Evolutionary conservation across 768 basidiomycete species (phyloP).

Genomic region (Podaxis sp.): DNA sequence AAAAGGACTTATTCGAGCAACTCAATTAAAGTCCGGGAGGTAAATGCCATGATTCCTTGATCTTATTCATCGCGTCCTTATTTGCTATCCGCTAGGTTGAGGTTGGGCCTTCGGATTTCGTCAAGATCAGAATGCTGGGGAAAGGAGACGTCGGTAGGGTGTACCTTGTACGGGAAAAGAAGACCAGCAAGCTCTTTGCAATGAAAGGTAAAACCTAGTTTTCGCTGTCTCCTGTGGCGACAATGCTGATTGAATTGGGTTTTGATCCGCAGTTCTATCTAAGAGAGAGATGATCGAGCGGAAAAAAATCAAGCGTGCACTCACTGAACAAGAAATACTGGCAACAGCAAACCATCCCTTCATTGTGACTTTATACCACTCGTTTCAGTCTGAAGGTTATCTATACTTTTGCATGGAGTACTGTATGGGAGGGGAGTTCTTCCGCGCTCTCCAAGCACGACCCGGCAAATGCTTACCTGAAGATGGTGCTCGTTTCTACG

Average conservation of each 20-base stretch:
- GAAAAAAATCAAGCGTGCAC: constrained; percentile 97
- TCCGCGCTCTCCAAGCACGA: constrained; percentile 92
- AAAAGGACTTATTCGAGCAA: constrained; percentile 96
- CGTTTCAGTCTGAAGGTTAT: constrained; percentile 97
- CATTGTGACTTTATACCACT: constrained; percentile 98
- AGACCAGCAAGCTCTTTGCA: constrained; percentile 91
- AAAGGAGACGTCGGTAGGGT: constrained; percentile 99
- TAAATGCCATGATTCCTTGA: constrained; percentile 29
- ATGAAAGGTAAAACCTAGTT: constrained; percentile 85
- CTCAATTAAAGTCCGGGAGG: constrained; percentile 91
- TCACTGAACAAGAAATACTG: constrained; percentile 98
- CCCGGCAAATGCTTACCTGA: constrained; percentile 97
- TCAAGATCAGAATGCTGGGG: constrained; percentile 97
- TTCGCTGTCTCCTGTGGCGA: constrained; percentile 29
- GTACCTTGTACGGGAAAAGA: constrained; percentile 98
- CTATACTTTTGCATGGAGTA: constrained; percentile 99
- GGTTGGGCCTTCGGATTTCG: constrained; percentile 90
- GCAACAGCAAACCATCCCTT: constrained; percentile 99
- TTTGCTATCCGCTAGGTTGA: constrained; percentile 61
- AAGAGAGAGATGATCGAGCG: constrained; percentile 99
- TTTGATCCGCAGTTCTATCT: constrained; percentile 73
- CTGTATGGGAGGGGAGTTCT: constrained; percentile 99
- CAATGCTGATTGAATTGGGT: constrained; percentile 31
- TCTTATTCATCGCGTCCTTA: constrained; percentile 16
- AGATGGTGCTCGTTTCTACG: constrained; percentile 95